Evolutionary conservation across 371 early-diverging fungal species (phyloP).

Genomic region (Lichtheimia ramosa): DNA sequence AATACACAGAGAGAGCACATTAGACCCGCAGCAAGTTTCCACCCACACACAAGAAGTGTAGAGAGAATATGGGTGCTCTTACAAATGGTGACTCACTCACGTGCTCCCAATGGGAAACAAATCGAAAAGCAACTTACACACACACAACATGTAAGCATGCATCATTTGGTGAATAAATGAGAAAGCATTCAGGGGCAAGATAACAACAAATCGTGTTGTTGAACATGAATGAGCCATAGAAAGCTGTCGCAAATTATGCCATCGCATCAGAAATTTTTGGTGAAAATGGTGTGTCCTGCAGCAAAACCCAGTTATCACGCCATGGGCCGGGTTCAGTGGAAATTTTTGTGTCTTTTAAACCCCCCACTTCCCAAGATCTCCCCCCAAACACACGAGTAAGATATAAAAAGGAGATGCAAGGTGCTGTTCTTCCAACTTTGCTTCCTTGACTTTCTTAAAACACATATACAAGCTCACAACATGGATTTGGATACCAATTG

Average conservation of each 20-base stretch:
- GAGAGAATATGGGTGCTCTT: background rate
- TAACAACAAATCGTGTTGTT: background rate
- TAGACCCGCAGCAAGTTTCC: background rate
- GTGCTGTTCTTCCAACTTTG: background rate
- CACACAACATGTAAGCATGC: background rate
- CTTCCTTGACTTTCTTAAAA: background rate
- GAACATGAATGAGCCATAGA: background rate
- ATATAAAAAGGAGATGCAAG: constrained; percentile 1
- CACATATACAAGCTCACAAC: background rate
- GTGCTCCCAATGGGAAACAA: background rate
- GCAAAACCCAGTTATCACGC: too few relatives aligned
- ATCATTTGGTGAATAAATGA: background rate
- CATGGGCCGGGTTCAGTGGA: too few relatives aligned
- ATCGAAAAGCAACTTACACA: too few relatives aligned
- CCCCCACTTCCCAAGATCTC: background rate
- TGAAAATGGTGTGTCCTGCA: too few relatives aligned
- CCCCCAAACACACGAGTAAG: background rate
- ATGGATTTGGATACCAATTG: constrained; percentile 8
- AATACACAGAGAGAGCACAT: background rate
- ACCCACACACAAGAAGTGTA: background rate
- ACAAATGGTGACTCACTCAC: constrained; percentile 1
- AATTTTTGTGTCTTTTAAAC: background rate
- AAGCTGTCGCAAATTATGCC: background rate
- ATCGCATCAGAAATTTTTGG: constrained; percentile 1
- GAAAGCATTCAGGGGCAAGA: background rate